Conservation (phyloP, 495 filamentous ascomycete genomes). For the Penicillium steckii region DNA sequence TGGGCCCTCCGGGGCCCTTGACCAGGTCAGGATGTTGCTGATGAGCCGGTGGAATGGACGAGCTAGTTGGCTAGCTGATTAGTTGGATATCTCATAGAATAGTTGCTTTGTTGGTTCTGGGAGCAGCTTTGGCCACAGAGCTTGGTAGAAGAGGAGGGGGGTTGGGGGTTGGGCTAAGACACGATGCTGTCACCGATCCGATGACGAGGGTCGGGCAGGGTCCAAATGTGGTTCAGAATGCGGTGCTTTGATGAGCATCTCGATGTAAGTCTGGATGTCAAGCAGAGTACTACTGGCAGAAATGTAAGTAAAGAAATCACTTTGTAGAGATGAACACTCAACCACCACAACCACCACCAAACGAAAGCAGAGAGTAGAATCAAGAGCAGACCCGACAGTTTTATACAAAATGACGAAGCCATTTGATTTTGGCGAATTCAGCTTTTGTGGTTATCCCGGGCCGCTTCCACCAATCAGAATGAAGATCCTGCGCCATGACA, state of each 20-base stretch:
- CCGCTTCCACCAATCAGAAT: conserved; percentile 13
- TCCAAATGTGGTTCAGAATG: not conserved
- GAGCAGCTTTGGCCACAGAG: not conserved
- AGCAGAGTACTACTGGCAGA: no score
- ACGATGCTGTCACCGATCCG: conserved; percentile 33
- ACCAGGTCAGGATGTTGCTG: no score
- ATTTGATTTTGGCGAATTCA: not conserved
- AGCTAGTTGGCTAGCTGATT: not conserved
- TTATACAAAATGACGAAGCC: not conserved
- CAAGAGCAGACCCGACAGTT: not conserved
- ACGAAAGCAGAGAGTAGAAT: no score
- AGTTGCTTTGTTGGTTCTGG: not conserved
- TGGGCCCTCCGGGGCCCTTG: conserved; percentile 23
- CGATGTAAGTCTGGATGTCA: no score
- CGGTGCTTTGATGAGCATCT: no score
- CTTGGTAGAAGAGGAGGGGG: not conserved
- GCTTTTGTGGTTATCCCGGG: conserved; percentile 9
- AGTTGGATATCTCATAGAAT: not conserved
- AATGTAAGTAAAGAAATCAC: no score
- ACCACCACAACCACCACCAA: no score
- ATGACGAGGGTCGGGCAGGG: conserved; percentile 20
- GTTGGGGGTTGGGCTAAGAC: conserved; percentile 13
- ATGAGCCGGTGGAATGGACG: no score
- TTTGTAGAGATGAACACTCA: no score
- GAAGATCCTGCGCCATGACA: conserved; percentile 13